Base-by-base conservation (phyloP, 176 grass and related monocot species). In the Echinochloa phyllopogon region DNA sequence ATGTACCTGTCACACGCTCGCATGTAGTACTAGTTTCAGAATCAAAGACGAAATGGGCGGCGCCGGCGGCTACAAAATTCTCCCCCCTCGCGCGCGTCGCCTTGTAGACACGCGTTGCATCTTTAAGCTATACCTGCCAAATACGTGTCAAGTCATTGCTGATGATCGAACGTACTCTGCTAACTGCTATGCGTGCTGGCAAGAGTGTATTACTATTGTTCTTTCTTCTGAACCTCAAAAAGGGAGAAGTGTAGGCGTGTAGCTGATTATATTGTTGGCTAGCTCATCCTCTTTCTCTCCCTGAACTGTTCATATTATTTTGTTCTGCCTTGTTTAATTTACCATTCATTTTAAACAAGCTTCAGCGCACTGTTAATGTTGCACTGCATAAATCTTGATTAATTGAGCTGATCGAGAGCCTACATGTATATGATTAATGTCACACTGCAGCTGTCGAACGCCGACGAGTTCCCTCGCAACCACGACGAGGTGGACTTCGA, bases 401-500 rank as follows among this genome's bases (percentile, higher is more conserved):
- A 33, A 33, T 33, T 33, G 29, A 33, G 2, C 29, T 33, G 29
- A n/a, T n/a, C n/a, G n/a, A n/a, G n/a, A n/a, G n/a, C n/a, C n/a
- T n/a, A n/a, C n/a, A n/a, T n/a, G n/a, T n/a, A n/a, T n/a, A n/a
- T n/a, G n/a, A n/a, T n/a, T n/a, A n/a, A n/a, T 33, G 29, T 33
- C 29, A 33, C 29, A 33, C 29, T 24, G 57, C 93, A 98, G 93
- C 85, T 91, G 69, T 98, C 96, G 14, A 98, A 98, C 58, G 89
- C 67, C 20, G 93, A 95, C 63, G 63, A 88, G 17, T 91, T 87
- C 72, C 86, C 88, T 2, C 71, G 65, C 41, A 93, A 82, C 37
- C 95, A 98, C 72, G 92, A 98, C 68, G 95, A 95, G 82, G 68
- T 98, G 75, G 95, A 98, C 75, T 95, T 95, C 23, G 95, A 98